Percentiles rank a stretch among this genome's conserved stretches.
phyloP scores from a whole-genome alignment of 345 rosid species.

The Eucalyptus sp. region DNA sequence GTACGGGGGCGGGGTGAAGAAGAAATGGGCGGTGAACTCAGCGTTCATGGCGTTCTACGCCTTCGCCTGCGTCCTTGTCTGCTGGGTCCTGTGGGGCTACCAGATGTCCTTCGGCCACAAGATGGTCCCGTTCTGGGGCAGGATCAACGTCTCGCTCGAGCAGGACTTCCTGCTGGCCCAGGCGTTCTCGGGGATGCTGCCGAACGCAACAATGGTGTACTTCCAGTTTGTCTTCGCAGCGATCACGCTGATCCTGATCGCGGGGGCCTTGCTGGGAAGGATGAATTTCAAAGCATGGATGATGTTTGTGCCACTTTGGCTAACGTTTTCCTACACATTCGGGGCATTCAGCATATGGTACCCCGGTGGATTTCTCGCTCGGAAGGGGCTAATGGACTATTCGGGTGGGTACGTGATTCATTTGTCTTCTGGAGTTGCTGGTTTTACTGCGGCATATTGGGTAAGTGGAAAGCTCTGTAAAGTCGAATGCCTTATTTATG shows the following conservation, averaged over 20 bases:
- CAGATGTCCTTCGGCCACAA: constrained; percentile 12
- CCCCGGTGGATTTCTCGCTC: constrained; percentile 13
- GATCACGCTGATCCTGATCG: constrained; percentile 23
- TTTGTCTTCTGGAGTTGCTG: constrained; percentile 33
- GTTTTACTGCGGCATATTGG: constrained; percentile 39
- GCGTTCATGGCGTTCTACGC: constrained; percentile 30
- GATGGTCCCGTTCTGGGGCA: constrained; percentile 10
- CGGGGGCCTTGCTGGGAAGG: constrained; percentile 21
- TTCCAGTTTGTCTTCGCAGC: constrained; percentile 29
- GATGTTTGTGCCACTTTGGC: constrained; percentile 38
- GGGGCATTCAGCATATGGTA: constrained; percentile 31
- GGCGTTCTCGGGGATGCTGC: constrained; percentile 1
- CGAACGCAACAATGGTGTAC: constrained; percentile 22
- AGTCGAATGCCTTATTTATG: no score
- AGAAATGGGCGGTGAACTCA: constrained; percentile 31
- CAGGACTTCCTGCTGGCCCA: neutral
- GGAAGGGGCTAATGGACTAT: constrained; percentile 26
- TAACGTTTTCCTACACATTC: constrained; percentile 28
- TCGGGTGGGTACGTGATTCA: constrained; percentile 48
- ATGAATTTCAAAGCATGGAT: constrained; percentile 44
- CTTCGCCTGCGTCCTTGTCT: constrained; percentile 22
- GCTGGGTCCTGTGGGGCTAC: constrained; percentile 30
- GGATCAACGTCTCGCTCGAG: neutral
- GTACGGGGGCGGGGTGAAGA: constrained; percentile 28
- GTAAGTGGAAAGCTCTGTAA: neutral